These are phyloP conservation scores for Cladosporium sp. DNA, from an alignment of 2,329 filamentous ascomycete species.

Conservation along the genomic window DNA sequence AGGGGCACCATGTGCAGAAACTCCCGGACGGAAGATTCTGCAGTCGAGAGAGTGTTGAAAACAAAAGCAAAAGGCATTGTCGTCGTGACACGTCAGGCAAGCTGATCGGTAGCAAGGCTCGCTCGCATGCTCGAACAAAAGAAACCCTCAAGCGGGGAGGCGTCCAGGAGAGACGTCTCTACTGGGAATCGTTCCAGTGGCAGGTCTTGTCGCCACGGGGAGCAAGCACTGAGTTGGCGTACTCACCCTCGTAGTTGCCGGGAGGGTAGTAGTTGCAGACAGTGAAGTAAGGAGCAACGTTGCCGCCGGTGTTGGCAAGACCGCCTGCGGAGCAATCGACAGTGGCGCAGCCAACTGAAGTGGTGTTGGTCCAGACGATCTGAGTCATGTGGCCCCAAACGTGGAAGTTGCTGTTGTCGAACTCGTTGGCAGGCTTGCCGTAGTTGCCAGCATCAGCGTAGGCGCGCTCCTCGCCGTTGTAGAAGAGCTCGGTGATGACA, in stretches of 20 bases:
- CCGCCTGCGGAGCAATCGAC: conserved; percentile 57
- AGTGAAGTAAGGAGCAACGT: conserved; percentile 63
- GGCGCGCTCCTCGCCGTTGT: conserved; percentile 69
- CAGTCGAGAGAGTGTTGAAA: conserved; percentile 5
- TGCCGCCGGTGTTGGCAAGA: conserved; percentile 44
- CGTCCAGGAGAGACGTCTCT: not conserved
- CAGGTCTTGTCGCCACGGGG: conserved; percentile 38
- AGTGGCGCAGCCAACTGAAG: conserved; percentile 63
- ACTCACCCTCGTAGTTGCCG: conserved; percentile 64
- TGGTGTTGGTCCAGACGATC: conserved; percentile 68
- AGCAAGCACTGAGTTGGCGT: conserved; percentile 51
- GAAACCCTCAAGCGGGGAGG: conserved; percentile 7
- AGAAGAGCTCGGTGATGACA: conserved; percentile 81
- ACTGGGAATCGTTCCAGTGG: conserved; percentile 30
- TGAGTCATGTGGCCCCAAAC: conserved; percentile 75
- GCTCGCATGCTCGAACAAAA: conserved; percentile 10
- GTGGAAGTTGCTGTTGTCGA: conserved; percentile 63
- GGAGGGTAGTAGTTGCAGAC: conserved; percentile 84
- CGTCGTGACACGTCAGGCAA: conserved; percentile 8
- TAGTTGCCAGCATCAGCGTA: conserved; percentile 44
- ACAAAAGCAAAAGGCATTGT: conserved; percentile 17
- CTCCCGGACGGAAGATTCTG: not conserved
- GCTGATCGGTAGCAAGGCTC: conserved; percentile 6
- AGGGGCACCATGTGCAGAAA: conserved; percentile 7
- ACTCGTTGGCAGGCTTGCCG: conserved; percentile 51